Evolutionary conservation across 352 stramenopile species (phyloP).

Genomic region (Globisporangium emineosum): DNA sequence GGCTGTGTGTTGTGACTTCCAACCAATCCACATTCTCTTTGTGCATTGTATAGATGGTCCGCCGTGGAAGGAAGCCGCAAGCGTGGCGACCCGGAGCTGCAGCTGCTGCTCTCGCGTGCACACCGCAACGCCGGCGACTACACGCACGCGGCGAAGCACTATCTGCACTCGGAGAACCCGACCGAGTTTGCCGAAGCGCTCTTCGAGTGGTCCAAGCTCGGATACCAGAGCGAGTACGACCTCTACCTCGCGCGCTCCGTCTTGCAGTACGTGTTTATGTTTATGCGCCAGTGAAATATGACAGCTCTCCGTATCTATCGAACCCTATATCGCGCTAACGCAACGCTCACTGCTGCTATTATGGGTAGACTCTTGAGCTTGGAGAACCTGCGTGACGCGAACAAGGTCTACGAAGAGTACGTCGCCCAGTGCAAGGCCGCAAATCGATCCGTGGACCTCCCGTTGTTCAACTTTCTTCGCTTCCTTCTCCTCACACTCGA

Average conservation of each 20-base stretch:
- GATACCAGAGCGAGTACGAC: conserved; percentile 79
- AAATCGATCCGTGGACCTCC: conserved; percentile 51
- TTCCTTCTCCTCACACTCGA: conserved; percentile 85
- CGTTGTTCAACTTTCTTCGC: conserved; percentile 79
- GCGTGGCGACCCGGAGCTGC: conserved; percentile 70
- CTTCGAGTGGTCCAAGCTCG: conserved; percentile 69
- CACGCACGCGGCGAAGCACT: conserved; percentile 72
- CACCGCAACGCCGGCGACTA: conserved; percentile 55
- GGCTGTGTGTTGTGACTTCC: neutral
- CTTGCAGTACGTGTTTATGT: conserved; percentile 60
- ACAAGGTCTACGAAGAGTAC: conserved; percentile 72
- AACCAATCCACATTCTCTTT: neutral
- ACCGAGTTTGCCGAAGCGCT: conserved; percentile 65
- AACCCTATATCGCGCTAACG: neutral
- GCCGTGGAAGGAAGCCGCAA: conserved; percentile 63
- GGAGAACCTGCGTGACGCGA: conserved; percentile 86
- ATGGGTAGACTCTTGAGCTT: conserved; percentile 61
- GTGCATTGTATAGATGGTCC: conserved; percentile 47
- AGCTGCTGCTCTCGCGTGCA: conserved; percentile 61
- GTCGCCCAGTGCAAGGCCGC: conserved; percentile 43
- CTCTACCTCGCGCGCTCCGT: conserved; percentile 73
- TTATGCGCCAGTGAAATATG: neutral
- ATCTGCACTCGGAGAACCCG: conserved; percentile 71
- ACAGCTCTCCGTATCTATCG: neutral
- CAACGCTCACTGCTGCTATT: neutral